phyloP scores from a whole-genome alignment of 208 protist species.

The Acanthamoeba culbertsoni region DNA sequence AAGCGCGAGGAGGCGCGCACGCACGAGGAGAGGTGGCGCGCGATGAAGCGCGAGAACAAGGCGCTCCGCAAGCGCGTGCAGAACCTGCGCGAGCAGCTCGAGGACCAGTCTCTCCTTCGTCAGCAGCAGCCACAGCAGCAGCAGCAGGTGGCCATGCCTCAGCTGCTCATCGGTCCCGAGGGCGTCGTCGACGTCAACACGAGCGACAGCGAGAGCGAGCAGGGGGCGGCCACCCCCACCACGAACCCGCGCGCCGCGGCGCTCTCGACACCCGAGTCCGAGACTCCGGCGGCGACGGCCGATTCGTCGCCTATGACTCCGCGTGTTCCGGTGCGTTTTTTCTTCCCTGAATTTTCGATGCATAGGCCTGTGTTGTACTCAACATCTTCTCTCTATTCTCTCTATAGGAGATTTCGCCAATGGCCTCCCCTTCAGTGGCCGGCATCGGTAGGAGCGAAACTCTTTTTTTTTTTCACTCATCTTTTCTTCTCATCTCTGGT shows the following conservation, averaged over 20 bases:
- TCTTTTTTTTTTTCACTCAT: too few species aligned
- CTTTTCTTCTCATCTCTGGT: not conserved
- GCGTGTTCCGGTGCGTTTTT: too few species aligned
- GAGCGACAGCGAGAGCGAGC: not conserved
- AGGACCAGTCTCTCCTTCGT: not conserved
- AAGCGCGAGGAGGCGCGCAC: not conserved
- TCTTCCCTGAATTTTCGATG: too few species aligned
- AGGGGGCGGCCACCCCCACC: not conserved
- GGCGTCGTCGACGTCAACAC: not conserved
- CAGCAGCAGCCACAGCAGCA: not conserved
- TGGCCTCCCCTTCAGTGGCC: too few species aligned
- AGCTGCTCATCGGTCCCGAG: not conserved
- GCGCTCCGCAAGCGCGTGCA: not conserved
- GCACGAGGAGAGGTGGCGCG: conserved; percentile 46
- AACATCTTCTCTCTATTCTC: too few species aligned
- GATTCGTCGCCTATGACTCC: too few species aligned
- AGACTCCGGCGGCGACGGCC: too few species aligned
- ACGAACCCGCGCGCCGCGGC: not conserved
- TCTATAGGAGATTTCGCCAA: too few species aligned
- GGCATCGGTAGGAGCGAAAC: too few species aligned
- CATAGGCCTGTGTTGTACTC: too few species aligned
- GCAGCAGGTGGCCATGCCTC: not conserved
- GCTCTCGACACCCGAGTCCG: not conserved
- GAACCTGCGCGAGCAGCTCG: not conserved
- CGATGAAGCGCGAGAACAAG: conserved; percentile 41